phyloP scores from a whole-genome alignment of 768 basidiomycete genomes.

The Kwoniella sp. region DNA sequence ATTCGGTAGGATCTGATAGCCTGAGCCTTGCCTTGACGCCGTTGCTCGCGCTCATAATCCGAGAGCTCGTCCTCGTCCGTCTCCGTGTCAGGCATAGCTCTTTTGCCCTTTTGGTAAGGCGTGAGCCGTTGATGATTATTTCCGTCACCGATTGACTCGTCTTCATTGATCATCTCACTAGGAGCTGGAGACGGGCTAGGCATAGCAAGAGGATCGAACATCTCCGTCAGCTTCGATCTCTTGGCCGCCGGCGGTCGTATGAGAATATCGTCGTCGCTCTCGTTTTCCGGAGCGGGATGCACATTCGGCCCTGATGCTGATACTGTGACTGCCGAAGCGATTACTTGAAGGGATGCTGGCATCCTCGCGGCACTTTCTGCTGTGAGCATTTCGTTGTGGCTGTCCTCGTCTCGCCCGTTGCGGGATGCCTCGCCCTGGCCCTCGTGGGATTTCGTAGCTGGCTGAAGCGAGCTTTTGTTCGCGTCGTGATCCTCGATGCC shows the following conservation, averaged over 20 bases:
- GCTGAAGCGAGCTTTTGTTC: no score
- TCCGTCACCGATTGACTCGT: slow-evolving; percentile 2
- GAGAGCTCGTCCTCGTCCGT: slow-evolving; percentile 15
- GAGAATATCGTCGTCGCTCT: slow-evolving; percentile 16
- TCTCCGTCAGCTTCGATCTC: neutral
- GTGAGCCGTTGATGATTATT: neutral
- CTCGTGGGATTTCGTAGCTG: no score
- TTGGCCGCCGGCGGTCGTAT: neutral
- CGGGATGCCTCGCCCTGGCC: no score
- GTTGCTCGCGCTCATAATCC: slow-evolving; percentile 15
- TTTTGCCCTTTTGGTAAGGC: neutral
- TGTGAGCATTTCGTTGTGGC: no score
- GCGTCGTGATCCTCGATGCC: no score
- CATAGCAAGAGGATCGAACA: slow-evolving; percentile 15
- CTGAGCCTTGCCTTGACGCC: neutral
- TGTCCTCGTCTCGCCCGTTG: no score
- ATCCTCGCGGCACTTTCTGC: no score
- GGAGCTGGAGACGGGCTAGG: slow-evolving; percentile 4
- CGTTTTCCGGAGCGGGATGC: no score
- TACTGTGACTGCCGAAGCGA: no score
- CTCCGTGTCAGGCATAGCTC: no score
- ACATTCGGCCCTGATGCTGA: no score
- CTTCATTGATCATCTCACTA: neutral
- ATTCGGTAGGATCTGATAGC: neutral
- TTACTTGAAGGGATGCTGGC: no score